A percentile compares a stretch with the other conserved stretches of the same genome.
These are phyloP conservation scores for Aspergillus biplanus DNA, from an alignment of 495 filamentous ascomycete species.

Conservation along the genomic window DNA sequence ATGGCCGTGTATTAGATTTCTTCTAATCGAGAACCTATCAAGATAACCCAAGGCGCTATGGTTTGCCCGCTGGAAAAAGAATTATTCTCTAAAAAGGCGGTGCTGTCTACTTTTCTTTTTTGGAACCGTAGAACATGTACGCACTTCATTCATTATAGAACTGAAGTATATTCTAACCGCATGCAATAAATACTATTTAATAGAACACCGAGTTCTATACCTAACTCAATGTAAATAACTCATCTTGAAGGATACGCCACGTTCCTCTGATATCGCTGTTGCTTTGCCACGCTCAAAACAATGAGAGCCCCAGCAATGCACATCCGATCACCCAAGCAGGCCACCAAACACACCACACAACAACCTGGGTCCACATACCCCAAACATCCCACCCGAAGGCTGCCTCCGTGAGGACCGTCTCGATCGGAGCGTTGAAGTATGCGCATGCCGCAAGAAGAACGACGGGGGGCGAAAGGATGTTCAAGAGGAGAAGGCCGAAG, in stretches of 20 bases:
- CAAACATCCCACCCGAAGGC: constrained; percentile 90
- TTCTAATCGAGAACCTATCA: constrained; percentile 20
- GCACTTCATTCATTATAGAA: too few relatives aligned
- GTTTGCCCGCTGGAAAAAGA: not conserved
- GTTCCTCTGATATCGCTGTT: not conserved
- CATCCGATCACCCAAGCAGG: constrained; percentile 83
- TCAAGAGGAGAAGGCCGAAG: constrained; percentile 49
- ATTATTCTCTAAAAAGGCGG: too few relatives aligned
- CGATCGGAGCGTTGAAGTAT: constrained; percentile 55
- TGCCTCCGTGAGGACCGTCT: constrained; percentile 68
- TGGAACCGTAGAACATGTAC: too few relatives aligned
- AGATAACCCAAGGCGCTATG: constrained; percentile 3
- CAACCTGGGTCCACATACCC: constrained; percentile 85
- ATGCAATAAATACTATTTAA: too few relatives aligned
- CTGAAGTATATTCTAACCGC: too few relatives aligned
- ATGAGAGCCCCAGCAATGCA: constrained; percentile 50
- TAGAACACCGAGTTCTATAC: too few relatives aligned
- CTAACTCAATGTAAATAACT: not conserved
- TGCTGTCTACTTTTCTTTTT: too few relatives aligned
- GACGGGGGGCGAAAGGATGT: constrained; percentile 65
- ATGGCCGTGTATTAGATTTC: constrained; percentile 25
- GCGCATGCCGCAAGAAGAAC: constrained; percentile 58
- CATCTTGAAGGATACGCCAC: not conserved
- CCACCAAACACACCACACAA: constrained; percentile 99
- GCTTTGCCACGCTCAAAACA: constrained; percentile 31